Evolutionary conservation across 345 rosid species (phyloP), one percentile per base, ranked within the genome.

Genomic region (Gossypium ekmanianum): DNA sequence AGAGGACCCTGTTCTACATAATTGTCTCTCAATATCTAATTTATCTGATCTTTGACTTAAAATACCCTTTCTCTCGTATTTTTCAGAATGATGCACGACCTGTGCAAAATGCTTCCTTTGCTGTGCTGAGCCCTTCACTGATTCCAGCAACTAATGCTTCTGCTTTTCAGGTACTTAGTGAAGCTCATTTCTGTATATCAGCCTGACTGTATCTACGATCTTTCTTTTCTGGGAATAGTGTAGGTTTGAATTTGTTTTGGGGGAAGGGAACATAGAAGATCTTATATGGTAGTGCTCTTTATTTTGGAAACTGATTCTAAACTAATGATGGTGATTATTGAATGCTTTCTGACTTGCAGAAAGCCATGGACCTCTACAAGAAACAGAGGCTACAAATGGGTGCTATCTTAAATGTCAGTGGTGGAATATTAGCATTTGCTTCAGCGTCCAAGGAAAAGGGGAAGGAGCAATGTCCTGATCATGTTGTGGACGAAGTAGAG

Each of bases 291-390:
- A 34, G 41, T 57, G 27, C 26, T 18, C 27, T 9, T 20, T 18
- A 54, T 54, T 9, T 20, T 56, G 61, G 8, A 56, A 56, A 57
- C 61, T 57, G 61, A 57, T 22, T 54, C 47, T 43, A 66, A 54
- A 41, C 52, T 68, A 26, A 22, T 61, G 29, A 18, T 22, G 61
- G 9, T 41, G 17, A 61, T 13, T 48, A 1, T 45, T 14, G 1
- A 43, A 44, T 43, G 17, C 41, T 67, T 61, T 72, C 18, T 78
- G 17, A 63, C 56, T 44, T 83, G 83, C 92, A 95, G 99, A 86
- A 82, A 80, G 97, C 98, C 14, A 83, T 95, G 88, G 85, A 84
- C 73, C 83, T 87, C 11, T 95, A 93, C 85, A 95, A 85, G 89
- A 91, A 85, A 82, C 90, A 89, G 77, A 84, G 90, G 78, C 77